Percentiles rank a stretch among this genome's conserved stretches.
These are phyloP conservation scores for Mrakia gelida DNA, from an alignment of 768 basidiomycete genomes.

Conservation along the genomic window DNA sequence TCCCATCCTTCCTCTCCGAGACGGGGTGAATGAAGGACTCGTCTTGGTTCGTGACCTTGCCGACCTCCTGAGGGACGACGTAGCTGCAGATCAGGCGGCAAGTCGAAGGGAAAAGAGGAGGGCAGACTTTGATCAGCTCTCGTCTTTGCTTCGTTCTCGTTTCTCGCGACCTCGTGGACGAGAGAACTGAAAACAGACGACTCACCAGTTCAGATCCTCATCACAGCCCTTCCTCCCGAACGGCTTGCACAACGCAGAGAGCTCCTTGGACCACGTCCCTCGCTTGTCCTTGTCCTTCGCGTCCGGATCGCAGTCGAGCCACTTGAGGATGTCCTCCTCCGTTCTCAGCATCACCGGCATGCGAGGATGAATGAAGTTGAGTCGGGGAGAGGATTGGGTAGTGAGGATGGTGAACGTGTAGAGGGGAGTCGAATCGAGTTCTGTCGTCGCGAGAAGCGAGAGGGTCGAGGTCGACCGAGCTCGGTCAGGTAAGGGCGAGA, in stretches of 20 bases:
- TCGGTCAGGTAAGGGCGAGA: no score
- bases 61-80: conserved; percentile 81
- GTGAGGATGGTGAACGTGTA: conserved; percentile 88
- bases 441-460: background rate
- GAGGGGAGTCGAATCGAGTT: conserved; percentile 43
- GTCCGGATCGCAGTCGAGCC: conserved; percentile 59
- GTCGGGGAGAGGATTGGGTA: conserved; percentile 62
- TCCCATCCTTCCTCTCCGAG: conserved; percentile 74
- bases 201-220: conserved; percentile 66
- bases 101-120: background rate
- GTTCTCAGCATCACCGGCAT: conserved; percentile 67
- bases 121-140: no score
- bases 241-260: conserved; percentile 60
- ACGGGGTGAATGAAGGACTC: conserved; percentile 76
- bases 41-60: conserved; percentile 81
- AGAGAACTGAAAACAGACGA: conserved; percentile 17
- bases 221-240: conserved; percentile 40
- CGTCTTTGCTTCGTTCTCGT: no score
- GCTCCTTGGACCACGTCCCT: conserved; percentile 56
- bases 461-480: no score
- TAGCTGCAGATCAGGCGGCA: conserved; percentile 54
- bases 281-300: background rate
- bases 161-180: background rate
- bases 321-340: conserved; percentile 57
- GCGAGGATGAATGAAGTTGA: conserved; percentile 86